Conservation (phyloP, 805 yeast species). For the Limtongia smithiae region DNA sequence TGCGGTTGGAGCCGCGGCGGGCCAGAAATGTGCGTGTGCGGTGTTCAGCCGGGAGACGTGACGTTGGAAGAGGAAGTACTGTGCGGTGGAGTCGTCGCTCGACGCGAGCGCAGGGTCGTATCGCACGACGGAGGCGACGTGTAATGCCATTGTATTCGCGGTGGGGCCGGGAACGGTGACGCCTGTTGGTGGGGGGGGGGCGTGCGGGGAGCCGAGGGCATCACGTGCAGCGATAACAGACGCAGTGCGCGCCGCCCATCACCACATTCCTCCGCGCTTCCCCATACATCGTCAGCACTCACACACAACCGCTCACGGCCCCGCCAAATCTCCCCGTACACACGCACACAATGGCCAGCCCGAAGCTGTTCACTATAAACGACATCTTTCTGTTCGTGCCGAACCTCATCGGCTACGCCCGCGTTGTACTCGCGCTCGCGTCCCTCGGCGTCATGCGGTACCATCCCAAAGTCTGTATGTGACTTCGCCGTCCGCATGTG, state of each 20-base stretch:
- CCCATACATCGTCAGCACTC: no score
- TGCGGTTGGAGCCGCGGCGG: constrained; percentile 5
- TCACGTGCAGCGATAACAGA: not conserved
- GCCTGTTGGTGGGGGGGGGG: no score
- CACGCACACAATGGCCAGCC: not conserved
- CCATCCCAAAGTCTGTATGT: constrained; percentile 69
- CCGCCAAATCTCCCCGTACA: not conserved
- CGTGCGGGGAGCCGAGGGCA: no score
- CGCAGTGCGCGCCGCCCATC: no score
- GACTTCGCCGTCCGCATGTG: not conserved
- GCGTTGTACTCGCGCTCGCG: constrained; percentile 76
- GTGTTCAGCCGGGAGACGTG: constrained; percentile 23
- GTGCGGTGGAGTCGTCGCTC: constrained; percentile 7
- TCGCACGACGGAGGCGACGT: constrained; percentile 19
- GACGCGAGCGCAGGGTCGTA: constrained; percentile 22
- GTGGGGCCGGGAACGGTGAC: no score
- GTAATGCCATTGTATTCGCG: constrained; percentile 5
- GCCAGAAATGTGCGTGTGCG: constrained; percentile 21
- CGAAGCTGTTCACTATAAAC: constrained; percentile 39
- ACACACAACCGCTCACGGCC: not conserved
- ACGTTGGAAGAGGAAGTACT: constrained; percentile 24
- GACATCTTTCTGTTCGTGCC: constrained; percentile 80
- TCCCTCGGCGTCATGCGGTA: constrained; percentile 78
- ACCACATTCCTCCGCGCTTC: not conserved
- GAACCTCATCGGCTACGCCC: constrained; percentile 81